phyloP scores from a whole-genome alignment of 192 early-diverging fungal species.

The Ambispora gerdemannii region DNA sequence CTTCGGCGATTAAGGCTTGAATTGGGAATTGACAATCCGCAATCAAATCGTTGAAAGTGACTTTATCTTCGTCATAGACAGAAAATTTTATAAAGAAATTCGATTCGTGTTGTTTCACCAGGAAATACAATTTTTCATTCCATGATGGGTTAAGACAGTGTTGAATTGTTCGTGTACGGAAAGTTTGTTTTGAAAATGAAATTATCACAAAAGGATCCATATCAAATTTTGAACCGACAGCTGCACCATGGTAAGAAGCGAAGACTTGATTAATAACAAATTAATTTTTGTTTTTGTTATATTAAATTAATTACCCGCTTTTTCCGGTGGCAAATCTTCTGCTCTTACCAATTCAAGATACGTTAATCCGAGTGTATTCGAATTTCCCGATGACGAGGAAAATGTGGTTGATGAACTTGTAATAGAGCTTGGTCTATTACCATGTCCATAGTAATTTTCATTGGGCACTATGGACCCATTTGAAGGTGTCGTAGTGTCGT shows the following conservation, averaged over 20 bases:
- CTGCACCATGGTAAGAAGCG: constrained; percentile 17
- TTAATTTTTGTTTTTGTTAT: neutral
- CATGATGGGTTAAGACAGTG: constrained; percentile 71
- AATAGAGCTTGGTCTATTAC: neutral
- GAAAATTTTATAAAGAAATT: constrained; percentile 52
- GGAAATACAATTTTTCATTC: constrained; percentile 71
- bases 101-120: constrained; percentile 43
- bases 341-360: constrained; percentile 45
- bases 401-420: no score
- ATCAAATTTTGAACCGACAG: constrained; percentile 61
- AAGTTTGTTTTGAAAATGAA: constrained; percentile 66
- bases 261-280: neutral
- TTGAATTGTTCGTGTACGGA: constrained; percentile 60
- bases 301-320: constrained; percentile 32
- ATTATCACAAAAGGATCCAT: constrained; percentile 83
- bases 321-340: constrained; percentile 35
- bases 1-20: constrained; percentile 45
- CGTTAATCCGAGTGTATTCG: constrained; percentile 33
- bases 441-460: neutral
- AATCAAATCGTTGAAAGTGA: constrained; percentile 65
- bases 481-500: neutral
- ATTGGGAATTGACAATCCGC: constrained; percentile 49
- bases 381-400: neutral
- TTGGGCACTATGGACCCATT: neutral
- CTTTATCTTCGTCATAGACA: constrained; percentile 73